Evolutionary conservation across 2,329 filamentous ascomycete species (phyloP).

Genomic region (Trichoderma sp.): DNA sequence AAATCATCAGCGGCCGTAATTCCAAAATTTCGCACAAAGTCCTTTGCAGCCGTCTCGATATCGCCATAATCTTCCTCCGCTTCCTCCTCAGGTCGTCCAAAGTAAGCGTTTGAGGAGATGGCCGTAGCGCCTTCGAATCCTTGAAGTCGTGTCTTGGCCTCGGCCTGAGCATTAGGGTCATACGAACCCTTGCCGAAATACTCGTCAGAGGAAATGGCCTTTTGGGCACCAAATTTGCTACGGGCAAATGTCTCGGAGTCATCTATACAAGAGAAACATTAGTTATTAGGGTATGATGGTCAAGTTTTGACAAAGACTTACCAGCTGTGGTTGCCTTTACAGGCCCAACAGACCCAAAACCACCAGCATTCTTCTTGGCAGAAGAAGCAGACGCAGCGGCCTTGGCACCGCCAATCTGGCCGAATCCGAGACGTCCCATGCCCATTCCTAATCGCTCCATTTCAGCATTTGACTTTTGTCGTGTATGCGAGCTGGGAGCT

Average conservation of each 20-base stretch:
- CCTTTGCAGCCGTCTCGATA: constrained; percentile 88
- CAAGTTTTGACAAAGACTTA: constrained; percentile 43
- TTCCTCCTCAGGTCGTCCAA: constrained; percentile 88
- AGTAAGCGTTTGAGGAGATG: constrained; percentile 97
- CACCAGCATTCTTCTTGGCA: constrained; percentile 73
- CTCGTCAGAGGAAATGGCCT: constrained; percentile 96
- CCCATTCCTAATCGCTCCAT: constrained; percentile 90
- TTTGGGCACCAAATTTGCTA: constrained; percentile 86
- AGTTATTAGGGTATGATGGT: not conserved
- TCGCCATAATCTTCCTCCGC: constrained; percentile 81
- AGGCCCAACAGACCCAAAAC: constrained; percentile 82
- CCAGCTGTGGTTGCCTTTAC: constrained; percentile 70
- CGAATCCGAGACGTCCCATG: constrained; percentile 81
- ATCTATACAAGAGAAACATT: constrained; percentile 42
- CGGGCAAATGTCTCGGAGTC: constrained; percentile 84
- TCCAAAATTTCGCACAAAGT: constrained; percentile 93
- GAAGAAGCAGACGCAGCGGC: constrained; percentile 56
- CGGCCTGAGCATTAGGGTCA: constrained; percentile 76
- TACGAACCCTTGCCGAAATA: constrained; percentile 92
- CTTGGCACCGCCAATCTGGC: constrained; percentile 71
- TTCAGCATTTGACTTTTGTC: constrained; percentile 71
- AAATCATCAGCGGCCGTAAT: constrained; percentile 95
- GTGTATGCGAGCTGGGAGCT: constrained; percentile 54
- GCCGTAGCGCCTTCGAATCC: constrained; percentile 89
- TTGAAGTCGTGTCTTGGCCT: constrained; percentile 84